Conservation (phyloP, 2,329 filamentous ascomycete species). For the Polychaeton citri region DNA sequence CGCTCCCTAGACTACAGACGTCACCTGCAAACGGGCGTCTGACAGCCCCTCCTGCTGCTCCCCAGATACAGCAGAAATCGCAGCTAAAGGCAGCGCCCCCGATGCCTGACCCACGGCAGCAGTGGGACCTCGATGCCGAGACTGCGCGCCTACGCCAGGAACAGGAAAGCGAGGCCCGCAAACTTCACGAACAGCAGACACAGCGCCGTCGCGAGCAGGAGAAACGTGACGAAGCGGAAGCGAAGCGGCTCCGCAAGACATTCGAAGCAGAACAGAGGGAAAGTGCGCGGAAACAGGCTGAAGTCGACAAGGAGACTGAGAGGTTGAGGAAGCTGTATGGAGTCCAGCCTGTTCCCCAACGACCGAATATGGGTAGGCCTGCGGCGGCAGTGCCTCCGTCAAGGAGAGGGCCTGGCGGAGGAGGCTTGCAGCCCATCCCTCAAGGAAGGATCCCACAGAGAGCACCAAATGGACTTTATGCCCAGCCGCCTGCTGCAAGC, state of each 20-base stretch:
- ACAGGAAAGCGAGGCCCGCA: conserved; percentile 28
- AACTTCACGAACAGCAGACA: conserved; percentile 18
- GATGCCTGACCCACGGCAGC: conserved; percentile 40
- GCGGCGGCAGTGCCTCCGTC: conserved; percentile 3
- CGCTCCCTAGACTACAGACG: conserved; percentile 16
- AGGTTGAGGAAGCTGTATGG: conserved; percentile 58
- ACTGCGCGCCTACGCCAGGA: conserved; percentile 33
- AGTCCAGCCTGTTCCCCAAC: conserved; percentile 23
- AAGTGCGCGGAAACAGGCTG: conserved; percentile 35
- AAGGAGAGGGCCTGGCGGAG: conserved; percentile 1
- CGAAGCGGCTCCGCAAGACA: conserved; percentile 50
- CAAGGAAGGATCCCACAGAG: conserved; percentile 7
- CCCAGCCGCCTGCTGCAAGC: conserved; percentile 15
- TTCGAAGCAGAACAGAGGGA: conserved; percentile 54
- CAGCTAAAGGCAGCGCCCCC: conserved; percentile 16
- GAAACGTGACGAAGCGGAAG: conserved; percentile 45
- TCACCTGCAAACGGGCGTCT: conserved; percentile 7
- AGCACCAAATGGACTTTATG: conserved; percentile 15
- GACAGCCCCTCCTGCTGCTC: conserved; percentile 1
- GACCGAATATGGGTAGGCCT: conserved; percentile 4
- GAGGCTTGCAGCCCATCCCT: conserved; percentile 10
- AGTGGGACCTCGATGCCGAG: conserved; percentile 40
- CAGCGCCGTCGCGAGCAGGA: conserved; percentile 35
- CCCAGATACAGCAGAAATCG: background rate
- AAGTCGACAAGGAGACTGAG: conserved; percentile 60